A percentile compares a stretch with the other conserved stretches of the same genome.
Conservation (phyloP, 176 grass and related monocot genomes). For the Musa itinerans region DNA sequence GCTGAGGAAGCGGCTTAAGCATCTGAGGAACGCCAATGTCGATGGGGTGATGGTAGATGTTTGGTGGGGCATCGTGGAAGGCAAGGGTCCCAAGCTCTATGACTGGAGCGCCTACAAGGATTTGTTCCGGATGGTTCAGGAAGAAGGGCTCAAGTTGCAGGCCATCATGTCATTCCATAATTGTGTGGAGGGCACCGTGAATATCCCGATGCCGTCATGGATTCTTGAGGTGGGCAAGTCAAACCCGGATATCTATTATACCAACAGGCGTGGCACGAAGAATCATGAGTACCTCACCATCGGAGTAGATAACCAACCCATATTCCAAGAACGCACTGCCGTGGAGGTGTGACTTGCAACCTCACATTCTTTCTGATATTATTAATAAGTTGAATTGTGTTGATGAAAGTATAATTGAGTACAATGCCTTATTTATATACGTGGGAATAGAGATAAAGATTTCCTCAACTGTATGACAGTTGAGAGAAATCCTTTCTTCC, state of each 20-base stretch:
- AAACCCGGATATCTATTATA: conserved; percentile 70
- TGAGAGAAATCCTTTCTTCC: too few species aligned
- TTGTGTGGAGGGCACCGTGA: conserved; percentile 58
- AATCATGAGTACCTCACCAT: conserved; percentile 71
- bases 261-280: conserved; percentile 34
- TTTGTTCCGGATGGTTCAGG: conserved; percentile 53
- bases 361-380: neutral
- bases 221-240: conserved; percentile 27
- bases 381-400: too few species aligned
- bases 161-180: conserved; percentile 91
- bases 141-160: conserved; percentile 69
- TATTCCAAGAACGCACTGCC: conserved; percentile 65
- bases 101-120: conserved; percentile 70
- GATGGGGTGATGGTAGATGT: conserved; percentile 85
- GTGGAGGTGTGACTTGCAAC: conserved; percentile 44
- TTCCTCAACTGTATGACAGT: too few species aligned
- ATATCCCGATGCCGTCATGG: conserved; percentile 67
- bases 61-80: conserved; percentile 91
- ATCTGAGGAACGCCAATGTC: conserved; percentile 33
- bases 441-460: too few species aligned
- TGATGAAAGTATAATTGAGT: too few species aligned
- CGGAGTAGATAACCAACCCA: conserved; percentile 65
- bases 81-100: conserved; percentile 34
- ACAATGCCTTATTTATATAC: too few species aligned
- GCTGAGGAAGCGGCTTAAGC: conserved; percentile 33